Evolutionary conservation across 2,329 filamentous ascomycete species (phyloP).

Genomic region (Sclerotinia spermophila): DNA sequence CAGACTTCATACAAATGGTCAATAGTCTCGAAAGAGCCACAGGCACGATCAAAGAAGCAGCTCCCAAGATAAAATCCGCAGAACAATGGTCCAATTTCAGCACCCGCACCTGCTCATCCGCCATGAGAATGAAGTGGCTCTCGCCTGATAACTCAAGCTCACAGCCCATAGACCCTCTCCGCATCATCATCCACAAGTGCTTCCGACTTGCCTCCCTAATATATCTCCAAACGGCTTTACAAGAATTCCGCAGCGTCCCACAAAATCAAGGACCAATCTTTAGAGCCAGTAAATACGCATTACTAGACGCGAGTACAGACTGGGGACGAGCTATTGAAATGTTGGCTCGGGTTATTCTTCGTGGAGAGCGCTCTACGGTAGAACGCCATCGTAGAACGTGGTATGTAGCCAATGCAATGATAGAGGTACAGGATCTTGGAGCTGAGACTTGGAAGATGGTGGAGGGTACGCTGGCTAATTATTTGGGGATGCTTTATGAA

Average conservation of each 20-base stretch:
- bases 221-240: neutral
- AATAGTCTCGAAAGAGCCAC: constrained; percentile 10
- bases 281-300: neutral
- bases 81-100: neutral
- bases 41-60: neutral
- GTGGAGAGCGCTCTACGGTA: neutral
- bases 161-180: neutral
- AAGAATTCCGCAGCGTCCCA: neutral
- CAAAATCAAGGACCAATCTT: neutral
- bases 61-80: neutral
- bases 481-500: neutral
- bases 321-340: constrained; percentile 7
- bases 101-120: neutral
- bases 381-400: constrained; percentile 6
- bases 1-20: constrained; percentile 11
- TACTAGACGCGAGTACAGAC: neutral
- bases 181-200: neutral
- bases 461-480: neutral
- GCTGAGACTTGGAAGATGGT: neutral
- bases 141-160: neutral
- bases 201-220: neutral
- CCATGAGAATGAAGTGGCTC: neutral
- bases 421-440: neutral
- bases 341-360: neutral
- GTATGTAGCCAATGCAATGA: neutral